phyloP scores from a whole-genome alignment of 1,139 yeast genomes.

The Pichia sp. region DNA sequence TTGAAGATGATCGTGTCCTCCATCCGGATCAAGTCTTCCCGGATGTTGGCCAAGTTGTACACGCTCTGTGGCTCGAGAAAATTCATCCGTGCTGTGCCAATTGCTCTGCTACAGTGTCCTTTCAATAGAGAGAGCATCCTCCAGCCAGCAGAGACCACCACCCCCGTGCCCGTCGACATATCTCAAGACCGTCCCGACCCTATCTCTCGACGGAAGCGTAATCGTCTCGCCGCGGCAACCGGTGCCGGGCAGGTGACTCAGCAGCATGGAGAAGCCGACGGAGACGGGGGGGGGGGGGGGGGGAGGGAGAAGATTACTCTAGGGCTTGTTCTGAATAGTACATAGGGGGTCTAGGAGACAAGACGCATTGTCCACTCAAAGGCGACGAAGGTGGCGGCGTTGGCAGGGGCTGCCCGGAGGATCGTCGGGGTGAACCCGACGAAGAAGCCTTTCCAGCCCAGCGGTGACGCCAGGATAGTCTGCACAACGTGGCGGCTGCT shows the following conservation, averaged over 20 bases:
- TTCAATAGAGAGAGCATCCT: too few relatives aligned
- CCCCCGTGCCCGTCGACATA: too few relatives aligned
- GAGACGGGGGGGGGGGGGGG: too few relatives aligned
- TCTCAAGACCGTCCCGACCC: too few relatives aligned
- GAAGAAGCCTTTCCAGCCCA: conserved; percentile 74
- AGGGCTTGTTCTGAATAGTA: too few relatives aligned
- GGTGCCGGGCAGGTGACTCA: background rate
- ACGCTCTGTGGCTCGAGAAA: conserved; percentile 82
- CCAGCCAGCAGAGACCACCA: too few relatives aligned
- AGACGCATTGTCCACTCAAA: conserved; percentile 73
- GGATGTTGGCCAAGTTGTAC: conserved; percentile 72
- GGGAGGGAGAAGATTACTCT: too few relatives aligned
- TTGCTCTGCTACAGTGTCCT: background rate
- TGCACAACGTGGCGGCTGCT: conserved; percentile 53
- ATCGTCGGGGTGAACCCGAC: conserved; percentile 88
- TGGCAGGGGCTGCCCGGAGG: conserved; percentile 94
- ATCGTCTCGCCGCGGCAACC: background rate
- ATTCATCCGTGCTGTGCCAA: conserved; percentile 51
- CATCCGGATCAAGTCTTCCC: conserved; percentile 84
- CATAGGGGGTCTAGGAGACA: background rate
- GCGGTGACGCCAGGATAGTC: conserved; percentile 43
- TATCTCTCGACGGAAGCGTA: background rate
- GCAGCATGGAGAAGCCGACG: background rate
- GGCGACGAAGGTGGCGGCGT: conserved; percentile 91
- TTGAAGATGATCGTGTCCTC: conserved; percentile 94